Base-by-base conservation (phyloP, 73 alveolate species). In the Paramecium sonneborni region DNA sequence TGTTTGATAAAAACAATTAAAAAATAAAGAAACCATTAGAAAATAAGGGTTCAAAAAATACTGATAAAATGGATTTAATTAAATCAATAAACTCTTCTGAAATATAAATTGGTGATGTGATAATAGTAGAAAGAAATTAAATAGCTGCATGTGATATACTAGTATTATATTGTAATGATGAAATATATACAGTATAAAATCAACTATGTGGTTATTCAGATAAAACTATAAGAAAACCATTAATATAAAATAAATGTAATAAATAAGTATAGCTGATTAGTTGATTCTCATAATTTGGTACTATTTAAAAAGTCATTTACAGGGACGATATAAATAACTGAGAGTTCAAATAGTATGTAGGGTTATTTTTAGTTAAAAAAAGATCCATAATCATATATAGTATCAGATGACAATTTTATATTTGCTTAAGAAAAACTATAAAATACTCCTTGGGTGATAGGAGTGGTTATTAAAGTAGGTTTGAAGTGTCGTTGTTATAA, bases 381-480 rank as follows among this genome's bases (percentile, higher is more conserved):
- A 7, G 86, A 72, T 37, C 86, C 86, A 12, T 6, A 72, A 72
- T 72, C 55, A 6, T 28, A 72, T 14, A 35, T 72, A n/a, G 21
- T 72, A 5, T 11, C 21, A 12, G 57, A 72, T 14, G 86, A 72
- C 12, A 72, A 72, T 72, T 28, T 72, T 12, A 30, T 72, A 34
- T 72, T 35, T 38, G 57, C 58, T 10, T 72, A 34, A 11, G 86
- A 72, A 20, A 72, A 72, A 35, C 32, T 72, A 15, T 5, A 32
- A 1, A 38, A 38, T 72, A 72, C 86, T 12, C 86, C 86, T 14
- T 72, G 86, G 86, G 57, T 72, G 1, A 72, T 72, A 12, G 86
- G 86, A 72, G 86, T 72, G 14, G 86, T 38, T 32, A 34, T 72
- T 72, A 72, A 72, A n/a, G 55, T 72, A 1, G 86, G 86, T 1